phyloP scores from a whole-genome alignment of 1,284 basidiomycete species.

The Naganishia albida region DNA sequence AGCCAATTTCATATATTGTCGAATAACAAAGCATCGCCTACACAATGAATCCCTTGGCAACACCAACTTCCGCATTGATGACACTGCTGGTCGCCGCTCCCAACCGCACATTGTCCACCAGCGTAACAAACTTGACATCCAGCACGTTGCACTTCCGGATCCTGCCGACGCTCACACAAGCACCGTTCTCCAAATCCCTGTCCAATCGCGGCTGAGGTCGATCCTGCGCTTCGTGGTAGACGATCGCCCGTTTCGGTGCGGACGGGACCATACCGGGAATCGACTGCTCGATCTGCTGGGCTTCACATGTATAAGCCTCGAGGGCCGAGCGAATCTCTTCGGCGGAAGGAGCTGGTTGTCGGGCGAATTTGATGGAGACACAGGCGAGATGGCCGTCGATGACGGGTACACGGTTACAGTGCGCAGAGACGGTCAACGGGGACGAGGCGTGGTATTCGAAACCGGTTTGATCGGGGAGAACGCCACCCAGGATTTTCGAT shows the following conservation, averaged over 20 bases:
- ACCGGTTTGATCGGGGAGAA: conserved; percentile 60
- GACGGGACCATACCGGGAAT: conserved; percentile 64
- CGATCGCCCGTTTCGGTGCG: conserved; percentile 82
- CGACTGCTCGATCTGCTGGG: conserved; percentile 64
- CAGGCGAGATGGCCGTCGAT: conserved; percentile 88
- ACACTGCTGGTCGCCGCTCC: conserved; percentile 96
- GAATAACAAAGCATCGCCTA: conserved; percentile 1
- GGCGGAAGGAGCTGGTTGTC: conserved; percentile 76
- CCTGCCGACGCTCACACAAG: conserved; percentile 88
- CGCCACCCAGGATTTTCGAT: conserved; percentile 89
- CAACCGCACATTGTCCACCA: conserved; percentile 93
- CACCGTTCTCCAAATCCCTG: conserved; percentile 85
- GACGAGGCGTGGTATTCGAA: conserved; percentile 84
- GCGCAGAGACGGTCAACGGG: conserved; percentile 83
- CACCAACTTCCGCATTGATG: conserved; percentile 96
- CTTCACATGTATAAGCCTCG: conserved; percentile 71
- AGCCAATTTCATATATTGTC: not conserved
- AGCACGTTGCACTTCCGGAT: conserved; percentile 87
- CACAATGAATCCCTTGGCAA: conserved; percentile 67
- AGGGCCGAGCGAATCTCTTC: conserved; percentile 87
- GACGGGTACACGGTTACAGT: conserved; percentile 89
- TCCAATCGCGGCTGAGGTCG: conserved; percentile 93
- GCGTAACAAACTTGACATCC: conserved; percentile 93
- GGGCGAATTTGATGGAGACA: conserved; percentile 81
- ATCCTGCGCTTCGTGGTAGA: conserved; percentile 88